Conservation (phyloP, 495 filamentous ascomycete species). For the Aspergillus incahuasiensis region DNA sequence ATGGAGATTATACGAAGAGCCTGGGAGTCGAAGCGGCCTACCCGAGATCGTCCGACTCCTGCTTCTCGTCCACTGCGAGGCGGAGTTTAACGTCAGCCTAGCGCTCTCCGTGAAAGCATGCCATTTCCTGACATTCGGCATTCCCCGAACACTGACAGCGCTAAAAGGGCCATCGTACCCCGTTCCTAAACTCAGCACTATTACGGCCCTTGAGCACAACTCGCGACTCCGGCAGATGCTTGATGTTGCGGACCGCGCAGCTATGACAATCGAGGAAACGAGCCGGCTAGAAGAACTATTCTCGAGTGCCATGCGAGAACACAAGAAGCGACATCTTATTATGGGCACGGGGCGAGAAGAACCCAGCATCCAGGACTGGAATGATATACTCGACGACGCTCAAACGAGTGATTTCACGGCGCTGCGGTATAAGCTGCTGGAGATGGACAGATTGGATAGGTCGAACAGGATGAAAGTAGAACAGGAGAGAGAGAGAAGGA, state of each 20-base stretch:
- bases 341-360: neutral
- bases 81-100: neutral
- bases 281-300: neutral
- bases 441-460: neutral
- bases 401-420: neutral
- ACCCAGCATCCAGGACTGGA: neutral
- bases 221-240: neutral
- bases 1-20: slow-evolving; percentile 8
- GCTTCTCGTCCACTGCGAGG: slow-evolving; percentile 1
- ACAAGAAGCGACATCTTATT: slow-evolving; percentile 1
- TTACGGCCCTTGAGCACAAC: neutral
- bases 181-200: neutral
- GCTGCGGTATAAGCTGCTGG: slow-evolving; percentile 3
- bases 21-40: slow-evolving; percentile 4
- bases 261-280: neutral
- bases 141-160: slow-evolving; percentile 1
- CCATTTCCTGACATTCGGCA: slow-evolving; percentile 1
- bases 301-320: neutral
- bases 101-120: neutral
- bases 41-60: slow-evolving; percentile 7
- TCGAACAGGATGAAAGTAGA: neutral
- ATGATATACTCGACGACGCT: neutral
- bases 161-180: neutral
- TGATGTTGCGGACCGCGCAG: slow-evolving; percentile 6
- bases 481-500: neutral